These are phyloP conservation scores for Dimargaris xerosporica DNA, from an alignment of 192 early-diverging fungal species.

Conservation along the genomic window DNA sequence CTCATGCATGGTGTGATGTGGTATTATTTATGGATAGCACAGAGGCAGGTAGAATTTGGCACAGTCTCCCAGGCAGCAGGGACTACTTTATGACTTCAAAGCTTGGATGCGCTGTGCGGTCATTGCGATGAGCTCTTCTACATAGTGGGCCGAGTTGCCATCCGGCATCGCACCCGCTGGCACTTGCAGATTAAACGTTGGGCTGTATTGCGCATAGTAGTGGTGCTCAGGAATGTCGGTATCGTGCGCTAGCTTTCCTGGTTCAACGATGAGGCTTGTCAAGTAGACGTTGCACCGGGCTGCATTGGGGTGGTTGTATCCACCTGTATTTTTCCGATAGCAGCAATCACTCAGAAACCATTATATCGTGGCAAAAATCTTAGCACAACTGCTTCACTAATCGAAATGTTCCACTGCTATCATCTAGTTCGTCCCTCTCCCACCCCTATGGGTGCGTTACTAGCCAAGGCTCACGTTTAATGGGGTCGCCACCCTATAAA, in stretches of 20 bases:
- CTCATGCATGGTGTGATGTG: no score
- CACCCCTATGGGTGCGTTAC: conserved; percentile 34
- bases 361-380: conserved; percentile 65
- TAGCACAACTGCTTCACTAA: conserved; percentile 34
- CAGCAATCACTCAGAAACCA: conserved; percentile 68
- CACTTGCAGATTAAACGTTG: neutral
- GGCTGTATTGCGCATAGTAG: conserved; percentile 43
- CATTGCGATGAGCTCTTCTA: neutral
- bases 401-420: neutral
- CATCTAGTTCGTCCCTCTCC: conserved; percentile 28
- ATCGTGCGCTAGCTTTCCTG: conserved; percentile 8
- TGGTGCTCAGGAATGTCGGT: conserved; percentile 48
- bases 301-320: conserved; percentile 83
- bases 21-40: no score
- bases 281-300: conserved; percentile 91
- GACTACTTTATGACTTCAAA: no score
- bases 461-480: neutral
- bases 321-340: conserved; percentile 56
- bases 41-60: no score
- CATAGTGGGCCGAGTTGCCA: neutral
- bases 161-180: conserved; percentile 1
- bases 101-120: neutral
- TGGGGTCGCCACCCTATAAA: neutral
- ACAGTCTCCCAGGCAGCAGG: no score
- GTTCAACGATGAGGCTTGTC: conserved; percentile 55